These are phyloP conservation scores for Candida vartiovaarae DNA, from an alignment of 805 yeast genomes.

Conservation along the genomic window DNA sequence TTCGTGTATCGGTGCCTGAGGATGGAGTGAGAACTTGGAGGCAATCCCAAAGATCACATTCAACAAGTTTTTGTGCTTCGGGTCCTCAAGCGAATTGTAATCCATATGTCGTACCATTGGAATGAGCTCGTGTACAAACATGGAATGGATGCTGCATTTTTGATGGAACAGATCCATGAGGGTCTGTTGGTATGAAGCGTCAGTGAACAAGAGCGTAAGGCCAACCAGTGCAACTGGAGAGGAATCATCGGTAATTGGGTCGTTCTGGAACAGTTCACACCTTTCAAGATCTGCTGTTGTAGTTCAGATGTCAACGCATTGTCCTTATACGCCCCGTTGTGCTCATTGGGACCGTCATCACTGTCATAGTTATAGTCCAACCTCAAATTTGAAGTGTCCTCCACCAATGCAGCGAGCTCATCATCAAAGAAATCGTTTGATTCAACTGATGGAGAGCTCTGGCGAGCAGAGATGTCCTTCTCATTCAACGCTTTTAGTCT, in stretches of 20 bases:
- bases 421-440: background rate
- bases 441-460: background rate
- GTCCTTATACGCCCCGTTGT: background rate
- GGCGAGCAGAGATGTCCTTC: background rate
- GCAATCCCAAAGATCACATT: conserved; percentile 22
- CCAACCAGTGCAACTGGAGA: conserved; percentile 2
- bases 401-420: background rate
- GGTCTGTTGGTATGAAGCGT: conserved; percentile 5
- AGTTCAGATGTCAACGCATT: background rate
- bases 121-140: conserved; percentile 9
- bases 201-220: conserved; percentile 2
- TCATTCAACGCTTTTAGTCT: conserved; percentile 2
- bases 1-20: conserved; percentile 6
- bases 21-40: conserved; percentile 18
- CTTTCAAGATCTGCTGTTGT: background rate
- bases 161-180: conserved; percentile 6
- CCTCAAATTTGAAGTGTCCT: background rate
- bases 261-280: background rate
- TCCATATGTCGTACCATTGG: conserved; percentile 6
- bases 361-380: background rate
- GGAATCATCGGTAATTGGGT: background rate
- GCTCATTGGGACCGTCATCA: background rate
- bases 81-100: conserved; percentile 11
- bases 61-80: conserved; percentile 21
- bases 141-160: conserved; percentile 10